Percentiles rank a stretch among this genome's conserved stretches.
These are phyloP conservation scores for Mycocentrospora acerina DNA, from an alignment of 2,329 filamentous ascomycete species.

Conservation along the genomic window DNA sequence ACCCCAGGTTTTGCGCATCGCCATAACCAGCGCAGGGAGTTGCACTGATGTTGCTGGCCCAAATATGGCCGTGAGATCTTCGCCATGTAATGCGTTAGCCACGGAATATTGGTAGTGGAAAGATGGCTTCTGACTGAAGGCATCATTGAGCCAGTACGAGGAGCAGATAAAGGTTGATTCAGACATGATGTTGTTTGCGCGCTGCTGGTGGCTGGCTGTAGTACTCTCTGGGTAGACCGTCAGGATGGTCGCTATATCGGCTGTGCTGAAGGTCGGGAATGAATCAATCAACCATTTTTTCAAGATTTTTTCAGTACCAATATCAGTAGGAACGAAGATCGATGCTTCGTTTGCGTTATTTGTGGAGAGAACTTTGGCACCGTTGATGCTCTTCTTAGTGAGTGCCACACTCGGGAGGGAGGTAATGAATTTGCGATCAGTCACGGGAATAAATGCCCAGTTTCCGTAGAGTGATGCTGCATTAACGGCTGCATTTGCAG, in stretches of 20 bases:
- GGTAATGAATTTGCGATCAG: conserved; percentile 42
- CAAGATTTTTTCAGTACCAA: conserved; percentile 46
- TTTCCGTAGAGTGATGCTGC: conserved; percentile 40
- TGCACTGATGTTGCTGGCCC: conserved; percentile 16
- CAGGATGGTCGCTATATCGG: conserved; percentile 44
- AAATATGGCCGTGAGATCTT: conserved; percentile 18
- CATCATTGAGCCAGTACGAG: conserved; percentile 57
- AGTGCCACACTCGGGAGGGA: conserved; percentile 42
- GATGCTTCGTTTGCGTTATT: conserved; percentile 56
- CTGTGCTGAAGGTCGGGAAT: conserved; percentile 43
- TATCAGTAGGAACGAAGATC: conserved; percentile 48
- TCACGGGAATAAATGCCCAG: conserved; percentile 48
- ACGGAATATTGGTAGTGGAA: conserved; percentile 26
- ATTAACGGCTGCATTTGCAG: conserved; percentile 40
- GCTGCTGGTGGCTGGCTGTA: conserved; percentile 55
- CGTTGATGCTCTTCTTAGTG: conserved; percentile 38
- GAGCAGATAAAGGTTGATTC: conserved; percentile 60
- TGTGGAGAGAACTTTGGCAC: conserved; percentile 33
- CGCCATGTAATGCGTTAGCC: conserved; percentile 18
- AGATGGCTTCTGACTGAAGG: conserved; percentile 33
- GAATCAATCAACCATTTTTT: conserved; percentile 41
- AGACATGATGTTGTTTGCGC: conserved; percentile 54
- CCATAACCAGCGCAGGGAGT: conserved; percentile 7
- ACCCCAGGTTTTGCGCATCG: conserved; percentile 12
- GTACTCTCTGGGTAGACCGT: conserved; percentile 41